Base-by-base conservation (phyloP, 768 basidiomycete genomes). In the Psilocybe cyanescens region DNA sequence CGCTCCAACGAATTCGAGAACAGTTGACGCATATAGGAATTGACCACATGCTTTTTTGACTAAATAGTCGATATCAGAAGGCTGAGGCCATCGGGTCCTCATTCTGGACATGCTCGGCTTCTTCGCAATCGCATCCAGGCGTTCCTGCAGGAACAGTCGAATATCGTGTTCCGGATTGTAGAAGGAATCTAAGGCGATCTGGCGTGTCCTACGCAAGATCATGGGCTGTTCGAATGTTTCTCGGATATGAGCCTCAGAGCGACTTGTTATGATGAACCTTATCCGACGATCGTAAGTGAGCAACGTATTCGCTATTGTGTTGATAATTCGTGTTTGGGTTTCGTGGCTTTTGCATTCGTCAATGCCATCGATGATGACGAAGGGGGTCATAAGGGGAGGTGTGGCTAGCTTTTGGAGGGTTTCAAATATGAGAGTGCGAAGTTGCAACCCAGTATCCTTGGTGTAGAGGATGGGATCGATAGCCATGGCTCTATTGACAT, bases 301-400 rank as follows among this genome's bases (percentile, higher is more conserved):
- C 19, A 60, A 31, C 7, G 37, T 44, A 3, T 45, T 39, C 17
- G 45, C 30, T 30, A 72, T 62, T 4, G 39, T 11, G 8, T 53
- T 28, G 8, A 72, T 47, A 16, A 72, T 64, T 11, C 44, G 56
- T 19, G 33, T 54, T 37, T 71, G 71, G 6, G 46, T 45, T n/a
- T 53, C 53, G 11, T 56, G 28, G 2, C 28, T 55, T 3, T 62
- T 37, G 19, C 70, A 72, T 53, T 68, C 72, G 47, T 73, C 73
- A 1, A 74, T 33, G 4, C 71, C 72, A 46, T 74, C 72, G 14
- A 74, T 70, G 17, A 70, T 51, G 16, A 71, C 53, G 31, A 61
- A 50, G 11, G 46, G 47, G 7, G 19, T 17, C 1, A 37, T 35
- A 0, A 16, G 6, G 39, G 55, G 31, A 30, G 33, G 31, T 44